phyloP scores from a whole-genome alignment of 805 yeast genomes.

The Candida nonsorbophila region DNA sequence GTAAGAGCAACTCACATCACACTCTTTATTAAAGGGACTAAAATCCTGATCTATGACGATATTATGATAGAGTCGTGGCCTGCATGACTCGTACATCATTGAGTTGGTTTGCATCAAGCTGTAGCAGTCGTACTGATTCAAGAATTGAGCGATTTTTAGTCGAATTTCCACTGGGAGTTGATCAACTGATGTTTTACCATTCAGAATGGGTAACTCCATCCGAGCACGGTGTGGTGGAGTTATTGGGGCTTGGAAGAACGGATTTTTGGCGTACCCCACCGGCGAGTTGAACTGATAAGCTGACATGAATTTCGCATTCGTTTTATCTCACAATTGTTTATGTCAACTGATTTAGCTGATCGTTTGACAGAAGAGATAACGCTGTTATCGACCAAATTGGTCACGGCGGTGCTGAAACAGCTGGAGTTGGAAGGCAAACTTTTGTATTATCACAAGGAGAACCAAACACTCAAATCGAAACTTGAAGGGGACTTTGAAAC shows the following conservation, averaged over 20 bases:
- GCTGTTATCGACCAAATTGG: conserved; percentile 51
- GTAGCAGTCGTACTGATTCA: conserved; percentile 35
- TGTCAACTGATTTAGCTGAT: conserved; percentile 14
- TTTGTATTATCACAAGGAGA: conserved; percentile 32
- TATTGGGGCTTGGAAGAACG: conserved; percentile 5
- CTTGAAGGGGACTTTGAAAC: conserved; percentile 18
- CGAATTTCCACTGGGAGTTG: conserved; percentile 35
- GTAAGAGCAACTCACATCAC: conserved; percentile 7
- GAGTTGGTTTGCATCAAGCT: conserved; percentile 23
- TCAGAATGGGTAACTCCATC: background rate
- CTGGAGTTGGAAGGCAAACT: conserved; percentile 49
- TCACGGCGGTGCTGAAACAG: conserved; percentile 56
- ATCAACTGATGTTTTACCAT: conserved; percentile 16
- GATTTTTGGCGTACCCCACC: conserved; percentile 15
- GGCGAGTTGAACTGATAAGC: conserved; percentile 8
- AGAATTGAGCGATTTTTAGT: conserved; percentile 20
- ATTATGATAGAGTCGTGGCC: conserved; percentile 33
- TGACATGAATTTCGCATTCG: background rate
- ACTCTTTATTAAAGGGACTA: conserved; percentile 27
- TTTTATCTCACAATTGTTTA: background rate
- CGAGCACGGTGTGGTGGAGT: background rate
- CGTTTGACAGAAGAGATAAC: conserved; percentile 53
- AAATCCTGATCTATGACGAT: conserved; percentile 33
- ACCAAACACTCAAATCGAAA: conserved; percentile 19
- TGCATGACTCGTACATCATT: conserved; percentile 21